phyloP scores from a whole-genome alignment of 805 yeast genomes.

The Kuraishia ogatae region DNA sequence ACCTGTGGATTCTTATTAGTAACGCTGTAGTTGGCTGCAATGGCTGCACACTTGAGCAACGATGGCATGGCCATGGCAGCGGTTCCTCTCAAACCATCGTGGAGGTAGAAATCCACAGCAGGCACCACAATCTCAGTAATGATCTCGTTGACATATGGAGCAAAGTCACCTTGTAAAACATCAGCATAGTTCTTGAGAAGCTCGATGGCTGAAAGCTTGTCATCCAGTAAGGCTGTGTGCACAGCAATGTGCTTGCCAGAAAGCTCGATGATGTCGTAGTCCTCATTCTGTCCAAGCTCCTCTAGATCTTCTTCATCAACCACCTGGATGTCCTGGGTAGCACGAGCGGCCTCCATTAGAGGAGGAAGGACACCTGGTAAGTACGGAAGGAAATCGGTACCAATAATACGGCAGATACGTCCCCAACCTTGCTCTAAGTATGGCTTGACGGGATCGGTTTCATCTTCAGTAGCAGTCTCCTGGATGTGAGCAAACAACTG shows the following conservation, averaged over 20 bases:
- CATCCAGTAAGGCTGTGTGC: slow-evolving; percentile 90
- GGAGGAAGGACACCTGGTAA: slow-evolving; percentile 85
- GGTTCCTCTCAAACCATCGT: slow-evolving; percentile 90
- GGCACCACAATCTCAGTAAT: slow-evolving; percentile 77
- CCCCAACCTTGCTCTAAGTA: slow-evolving; percentile 96
- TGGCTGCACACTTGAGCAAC: slow-evolving; percentile 53
- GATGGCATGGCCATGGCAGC: slow-evolving; percentile 82
- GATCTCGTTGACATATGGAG: slow-evolving; percentile 73
- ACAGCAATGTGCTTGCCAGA: slow-evolving; percentile 92
- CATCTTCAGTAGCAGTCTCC: slow-evolving; percentile 31
- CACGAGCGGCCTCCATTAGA: slow-evolving; percentile 76
- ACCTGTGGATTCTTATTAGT: slow-evolving; percentile 45
- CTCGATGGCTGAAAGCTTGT: slow-evolving; percentile 89
- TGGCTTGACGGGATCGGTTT: slow-evolving; percentile 84
- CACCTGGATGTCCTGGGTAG: slow-evolving; percentile 80
- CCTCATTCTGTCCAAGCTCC: slow-evolving; percentile 74
- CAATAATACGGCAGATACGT: slow-evolving; percentile 79
- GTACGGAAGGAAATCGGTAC: slow-evolving; percentile 77
- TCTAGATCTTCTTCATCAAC: slow-evolving; percentile 86
- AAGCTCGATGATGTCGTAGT: slow-evolving; percentile 89
- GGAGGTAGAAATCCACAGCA: slow-evolving; percentile 82
- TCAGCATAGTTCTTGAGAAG: slow-evolving; percentile 77
- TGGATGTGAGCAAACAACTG: slow-evolving; percentile 69
- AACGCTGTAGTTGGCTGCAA: slow-evolving; percentile 44
- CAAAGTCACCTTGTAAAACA: slow-evolving; percentile 73